Conservation (phyloP, 768 basidiomycete species). For the Paxillus involutus region DNA sequence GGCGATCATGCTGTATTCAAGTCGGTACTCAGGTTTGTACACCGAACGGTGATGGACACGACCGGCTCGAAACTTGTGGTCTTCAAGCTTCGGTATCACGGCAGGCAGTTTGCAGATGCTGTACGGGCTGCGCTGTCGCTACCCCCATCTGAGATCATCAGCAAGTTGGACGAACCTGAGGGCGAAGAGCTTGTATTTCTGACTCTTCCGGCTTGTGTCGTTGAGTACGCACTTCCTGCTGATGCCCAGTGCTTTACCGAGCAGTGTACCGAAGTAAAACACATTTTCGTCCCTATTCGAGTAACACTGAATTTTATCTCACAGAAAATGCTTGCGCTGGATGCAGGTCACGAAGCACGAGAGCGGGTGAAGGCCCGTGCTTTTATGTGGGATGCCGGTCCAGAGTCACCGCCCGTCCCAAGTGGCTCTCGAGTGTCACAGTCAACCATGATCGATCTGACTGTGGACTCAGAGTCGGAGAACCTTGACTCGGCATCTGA, state of each 20-base stretch:
- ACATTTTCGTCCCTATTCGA: neutral
- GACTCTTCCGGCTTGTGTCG: neutral
- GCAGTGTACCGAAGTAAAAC: neutral
- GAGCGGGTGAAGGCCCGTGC: neutral
- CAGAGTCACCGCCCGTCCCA: too few species aligned
- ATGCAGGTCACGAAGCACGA: neutral
- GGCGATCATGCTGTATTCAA: neutral
- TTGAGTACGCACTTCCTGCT: neutral
- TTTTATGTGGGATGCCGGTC: too few species aligned
- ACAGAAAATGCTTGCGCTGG: neutral
- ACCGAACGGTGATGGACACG: neutral
- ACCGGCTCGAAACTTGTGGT: neutral
- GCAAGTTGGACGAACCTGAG: neutral
- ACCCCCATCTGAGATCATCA: neutral
- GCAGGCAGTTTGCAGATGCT: neutral
- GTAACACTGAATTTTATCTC: neutral
- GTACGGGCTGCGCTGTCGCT: neutral
- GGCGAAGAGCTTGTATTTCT: neutral
- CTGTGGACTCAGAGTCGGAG: too few species aligned
- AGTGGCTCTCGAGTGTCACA: too few species aligned
- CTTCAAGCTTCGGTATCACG: neutral
- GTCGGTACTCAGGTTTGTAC: neutral
- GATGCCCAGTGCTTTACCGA: neutral
- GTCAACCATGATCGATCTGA: too few species aligned
- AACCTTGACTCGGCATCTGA: too few species aligned